phyloP scores from a whole-genome alignment of 1,284 basidiomycete species.

The Laetiporus sulphureus region DNA sequence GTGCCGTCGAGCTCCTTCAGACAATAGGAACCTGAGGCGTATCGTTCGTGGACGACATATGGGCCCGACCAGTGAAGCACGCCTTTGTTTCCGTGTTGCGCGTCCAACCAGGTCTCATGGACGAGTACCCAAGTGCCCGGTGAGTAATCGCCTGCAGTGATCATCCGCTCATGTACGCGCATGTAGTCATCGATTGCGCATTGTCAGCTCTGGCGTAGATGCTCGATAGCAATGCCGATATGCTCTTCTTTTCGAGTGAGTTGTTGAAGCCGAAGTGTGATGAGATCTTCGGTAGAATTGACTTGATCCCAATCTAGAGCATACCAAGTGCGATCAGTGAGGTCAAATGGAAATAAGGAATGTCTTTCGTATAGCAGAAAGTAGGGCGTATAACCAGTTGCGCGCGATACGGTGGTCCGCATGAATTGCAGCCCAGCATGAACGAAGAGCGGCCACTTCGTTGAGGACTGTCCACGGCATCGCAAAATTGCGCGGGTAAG shows the following conservation, averaged over 20 bases:
- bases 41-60: constrained; percentile 21
- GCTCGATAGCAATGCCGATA: constrained; percentile 11
- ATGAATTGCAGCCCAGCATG: constrained; percentile 14
- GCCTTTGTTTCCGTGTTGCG: constrained; percentile 24
- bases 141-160: constrained; percentile 13
- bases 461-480: constrained; percentile 13
- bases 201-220: constrained; percentile 9
- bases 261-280: constrained; percentile 22
- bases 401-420: constrained; percentile 17
- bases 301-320: constrained; percentile 23
- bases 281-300: constrained; percentile 15
- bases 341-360: constrained; percentile 26
- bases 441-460: constrained; percentile 20
- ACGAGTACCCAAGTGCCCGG: constrained; percentile 24
- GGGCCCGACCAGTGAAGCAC: constrained; percentile 23
- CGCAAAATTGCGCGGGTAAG: constrained; percentile 20
- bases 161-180: constrained; percentile 7
- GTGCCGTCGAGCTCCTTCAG: constrained; percentile 23
- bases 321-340: constrained; percentile 26
- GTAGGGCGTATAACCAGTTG: constrained; percentile 28
- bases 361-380: constrained; percentile 28
- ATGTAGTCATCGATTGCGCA: constrained; percentile 22
- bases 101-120: constrained; percentile 25
- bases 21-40: constrained; percentile 12
- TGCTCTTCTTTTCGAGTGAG: constrained; percentile 9